Evolutionary conservation across 768 basidiomycete genomes (phyloP).

Genomic region (Termitomyces sp.): DNA sequence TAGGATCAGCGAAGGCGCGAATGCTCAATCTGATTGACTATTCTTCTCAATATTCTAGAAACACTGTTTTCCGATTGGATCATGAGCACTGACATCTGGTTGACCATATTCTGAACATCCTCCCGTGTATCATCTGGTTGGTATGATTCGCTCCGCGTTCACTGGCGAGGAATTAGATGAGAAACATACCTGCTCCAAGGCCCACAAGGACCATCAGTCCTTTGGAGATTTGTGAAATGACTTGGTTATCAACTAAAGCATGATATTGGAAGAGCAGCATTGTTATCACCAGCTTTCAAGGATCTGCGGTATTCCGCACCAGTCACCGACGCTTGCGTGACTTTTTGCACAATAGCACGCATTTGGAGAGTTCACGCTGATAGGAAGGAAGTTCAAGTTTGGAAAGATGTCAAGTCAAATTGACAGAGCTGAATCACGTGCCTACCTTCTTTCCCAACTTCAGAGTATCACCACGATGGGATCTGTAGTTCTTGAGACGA

Average conservation of each 20-base stretch:
- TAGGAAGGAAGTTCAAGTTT: neutral
- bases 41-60: slow-evolving; percentile 3
- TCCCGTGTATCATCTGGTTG: slow-evolving; percentile 70
- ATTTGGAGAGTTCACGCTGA: slow-evolving; percentile 29
- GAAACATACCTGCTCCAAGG: slow-evolving; percentile 65
- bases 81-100: slow-evolving; percentile 64
- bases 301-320: slow-evolving; percentile 33
- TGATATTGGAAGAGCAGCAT: neutral
- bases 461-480: slow-evolving; percentile 22
- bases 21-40: slow-evolving; percentile 51
- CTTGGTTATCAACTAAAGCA: slow-evolving; percentile 66
- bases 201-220: slow-evolving; percentile 91
- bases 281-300: neutral
- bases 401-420: neutral
- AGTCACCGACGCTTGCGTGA: slow-evolving; percentile 77
- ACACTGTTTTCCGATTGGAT: neutral
- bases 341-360: slow-evolving; percentile 85
- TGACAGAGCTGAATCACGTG: slow-evolving; percentile 4
- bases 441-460: neutral
- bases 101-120: slow-evolving; percentile 68
- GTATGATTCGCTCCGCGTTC: slow-evolving; percentile 2
- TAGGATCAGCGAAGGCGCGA: slow-evolving; percentile 62
- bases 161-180: neutral
- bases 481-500: slow-evolving; percentile 77
- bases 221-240: slow-evolving; percentile 75